Evolutionary conservation across 1,139 yeast genomes (phyloP), one percentile per base, ranked within the genome.

Genomic region (Hyphopichia burtonii): DNA sequence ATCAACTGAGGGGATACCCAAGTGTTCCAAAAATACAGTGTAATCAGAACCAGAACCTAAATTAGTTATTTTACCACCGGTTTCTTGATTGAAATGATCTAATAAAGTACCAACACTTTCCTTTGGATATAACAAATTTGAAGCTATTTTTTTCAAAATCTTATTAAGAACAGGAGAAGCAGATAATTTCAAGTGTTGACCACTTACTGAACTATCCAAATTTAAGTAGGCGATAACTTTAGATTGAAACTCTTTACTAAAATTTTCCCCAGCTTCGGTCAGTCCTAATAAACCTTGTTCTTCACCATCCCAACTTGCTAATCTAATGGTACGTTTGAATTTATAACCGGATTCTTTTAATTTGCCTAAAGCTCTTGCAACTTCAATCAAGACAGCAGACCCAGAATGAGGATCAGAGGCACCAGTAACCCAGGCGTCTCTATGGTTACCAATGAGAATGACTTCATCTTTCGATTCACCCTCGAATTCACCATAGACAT

Each of bases 401-500:
- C 78, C 78, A 15, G 74, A 67, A 47, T 71, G 70, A 10, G 78
- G 78, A 48, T 73, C 78, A 10, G 76, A 75, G 1, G 78, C 78
- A 31, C 78, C 78, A 48, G 70, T 71, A 46, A 86, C 82, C 78
- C 78, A 73, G 2, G 78, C 76, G 51, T 73, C 78, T 44, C 77
- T 59, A 52, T 73, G 78, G 56, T 73, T 73, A 28, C 78, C 78
- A 49, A 73, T 63, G 23, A 73, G 51, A 38, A 73, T 67, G 3
- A 65, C 74, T 49, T 73, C 78, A 42, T 68, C 61, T 30, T 56
- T 54, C 36, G 56, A 65, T 47, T 61, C 66, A 31, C 78, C 78
- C 50, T 67, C 65, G 41, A 71, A 66, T 47, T 69, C 74, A 10
- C 76, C 78, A 47, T 71, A 71, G 8, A 73, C 78, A 46, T 73